phyloP scores from a whole-genome alignment of 495 filamentous ascomycete genomes.

The Neurospora sp. region DNA sequence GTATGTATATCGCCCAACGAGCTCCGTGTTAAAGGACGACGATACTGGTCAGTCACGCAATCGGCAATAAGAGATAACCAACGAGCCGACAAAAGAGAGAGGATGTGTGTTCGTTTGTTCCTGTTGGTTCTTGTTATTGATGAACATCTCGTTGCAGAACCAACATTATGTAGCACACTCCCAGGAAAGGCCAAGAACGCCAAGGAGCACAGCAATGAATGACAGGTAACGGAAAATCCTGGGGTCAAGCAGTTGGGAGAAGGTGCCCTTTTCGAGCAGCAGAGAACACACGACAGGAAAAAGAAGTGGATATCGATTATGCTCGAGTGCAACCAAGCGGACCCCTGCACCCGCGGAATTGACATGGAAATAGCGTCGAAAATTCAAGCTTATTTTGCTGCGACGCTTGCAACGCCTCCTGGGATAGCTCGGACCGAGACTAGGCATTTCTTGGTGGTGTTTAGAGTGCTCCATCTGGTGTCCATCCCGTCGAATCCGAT shows the following conservation, averaged over 20 bases:
- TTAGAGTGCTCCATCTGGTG: neutral
- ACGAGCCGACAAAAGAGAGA: neutral
- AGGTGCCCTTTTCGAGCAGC: neutral
- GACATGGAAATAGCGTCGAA: slow-evolving; percentile 20
- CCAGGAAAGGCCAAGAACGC: neutral
- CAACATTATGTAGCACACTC: neutral
- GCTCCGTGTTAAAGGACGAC: neutral
- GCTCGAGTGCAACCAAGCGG: neutral
- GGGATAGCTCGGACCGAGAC: neutral
- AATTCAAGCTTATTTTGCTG: slow-evolving; percentile 26
- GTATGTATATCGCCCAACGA: neutral
- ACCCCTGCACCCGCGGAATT: slow-evolving; percentile 14
- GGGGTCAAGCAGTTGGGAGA: neutral
- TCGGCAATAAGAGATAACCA: neutral
- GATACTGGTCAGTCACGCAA: neutral
- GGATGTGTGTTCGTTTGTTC: neutral
- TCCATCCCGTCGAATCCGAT: neutral
- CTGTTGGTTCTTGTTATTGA: neutral
- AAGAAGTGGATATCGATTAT: neutral
- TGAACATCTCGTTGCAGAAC: neutral
- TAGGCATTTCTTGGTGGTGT: neutral
- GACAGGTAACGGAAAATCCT: neutral
- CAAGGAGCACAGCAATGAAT: neutral
- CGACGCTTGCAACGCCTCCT: neutral
- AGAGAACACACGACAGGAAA: neutral